These are phyloP conservation scores for Colletotrichum theobromicola DNA, from an alignment of 2,329 filamentous ascomycete species.

Conservation along the genomic window DNA sequence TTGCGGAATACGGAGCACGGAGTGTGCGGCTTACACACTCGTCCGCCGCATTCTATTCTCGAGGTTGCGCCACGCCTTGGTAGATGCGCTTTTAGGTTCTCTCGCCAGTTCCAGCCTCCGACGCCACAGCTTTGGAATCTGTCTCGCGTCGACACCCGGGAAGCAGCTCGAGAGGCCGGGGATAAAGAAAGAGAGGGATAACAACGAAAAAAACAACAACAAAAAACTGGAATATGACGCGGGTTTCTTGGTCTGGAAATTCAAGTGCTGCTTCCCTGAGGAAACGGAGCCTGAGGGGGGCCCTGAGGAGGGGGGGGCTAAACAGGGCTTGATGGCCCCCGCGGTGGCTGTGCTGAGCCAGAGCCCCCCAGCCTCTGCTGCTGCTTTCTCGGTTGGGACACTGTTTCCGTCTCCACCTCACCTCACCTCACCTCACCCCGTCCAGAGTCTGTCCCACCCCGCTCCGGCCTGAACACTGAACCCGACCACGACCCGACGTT, in stretches of 20 bases:
- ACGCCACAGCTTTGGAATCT: neutral
- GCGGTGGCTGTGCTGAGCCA: constrained; percentile 16
- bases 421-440: neutral
- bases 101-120: neutral
- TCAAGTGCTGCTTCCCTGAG: neutral
- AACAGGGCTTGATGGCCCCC: constrained; percentile 8
- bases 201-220: neutral
- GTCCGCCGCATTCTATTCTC: neutral
- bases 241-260: neutral
- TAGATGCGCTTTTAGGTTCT: neutral
- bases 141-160: neutral
- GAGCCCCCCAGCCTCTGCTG: constrained; percentile 6
- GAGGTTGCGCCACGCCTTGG: constrained; percentile 4
- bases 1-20: neutral
- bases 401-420: neutral
- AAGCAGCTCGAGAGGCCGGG: neutral
- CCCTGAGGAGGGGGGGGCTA: neutral
- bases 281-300: constrained; percentile 16
- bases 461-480: neutral
- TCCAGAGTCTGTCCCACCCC: too few species aligned
- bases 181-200: neutral
- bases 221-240: neutral
- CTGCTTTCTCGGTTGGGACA: neutral
- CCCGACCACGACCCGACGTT: too few species aligned
- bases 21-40: neutral